phyloP scores from a whole-genome alignment of 2,329 filamentous ascomycete species.

The Sarocladiaceae sp. region DNA sequence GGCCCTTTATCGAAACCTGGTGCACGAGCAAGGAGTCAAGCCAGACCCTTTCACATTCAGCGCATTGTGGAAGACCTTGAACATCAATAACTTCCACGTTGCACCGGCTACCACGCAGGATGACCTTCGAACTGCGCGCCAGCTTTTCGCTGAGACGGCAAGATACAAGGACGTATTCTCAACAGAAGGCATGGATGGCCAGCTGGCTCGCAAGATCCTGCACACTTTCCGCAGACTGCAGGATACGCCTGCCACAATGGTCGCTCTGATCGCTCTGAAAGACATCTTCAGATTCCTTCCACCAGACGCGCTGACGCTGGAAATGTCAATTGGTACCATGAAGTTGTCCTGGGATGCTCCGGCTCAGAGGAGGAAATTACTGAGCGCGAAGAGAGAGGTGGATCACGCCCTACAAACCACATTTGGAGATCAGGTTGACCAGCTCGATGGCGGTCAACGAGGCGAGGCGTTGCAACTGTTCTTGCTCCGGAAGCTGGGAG shows the following conservation, averaged over 20 bases:
- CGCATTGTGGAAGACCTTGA: conserved; percentile 59
- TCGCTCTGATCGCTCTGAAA: conserved; percentile 40
- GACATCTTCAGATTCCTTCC: conserved; percentile 39
- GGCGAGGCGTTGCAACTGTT: conserved; percentile 38
- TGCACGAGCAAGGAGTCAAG: conserved; percentile 40
- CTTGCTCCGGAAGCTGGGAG: conserved; percentile 35
- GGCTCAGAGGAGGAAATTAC: conserved; percentile 34
- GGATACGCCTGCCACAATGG: conserved; percentile 40
- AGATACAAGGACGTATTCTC: conserved; percentile 42
- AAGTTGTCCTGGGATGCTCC: conserved; percentile 39
- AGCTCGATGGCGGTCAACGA: conserved; percentile 29
- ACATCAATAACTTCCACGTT: conserved; percentile 41
- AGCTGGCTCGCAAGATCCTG: conserved; percentile 45
- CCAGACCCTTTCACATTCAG: conserved; percentile 68
- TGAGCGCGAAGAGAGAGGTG: conserved; percentile 37
- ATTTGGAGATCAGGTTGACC: conserved; percentile 26
- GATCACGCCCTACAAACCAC: conserved; percentile 31
- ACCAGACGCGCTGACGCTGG: conserved; percentile 41
- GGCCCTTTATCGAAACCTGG: conserved; percentile 51
- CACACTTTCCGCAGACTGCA: conserved; percentile 45
- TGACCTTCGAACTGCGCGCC: conserved; percentile 28
- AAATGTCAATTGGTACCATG: conserved; percentile 40
- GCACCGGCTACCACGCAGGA: conserved; percentile 15
- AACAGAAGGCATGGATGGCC: conserved; percentile 36
- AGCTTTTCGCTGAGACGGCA: conserved; percentile 45